phyloP scores from a whole-genome alignment of 257 asterid genomes.

The Anisodus acutangulus region DNA sequence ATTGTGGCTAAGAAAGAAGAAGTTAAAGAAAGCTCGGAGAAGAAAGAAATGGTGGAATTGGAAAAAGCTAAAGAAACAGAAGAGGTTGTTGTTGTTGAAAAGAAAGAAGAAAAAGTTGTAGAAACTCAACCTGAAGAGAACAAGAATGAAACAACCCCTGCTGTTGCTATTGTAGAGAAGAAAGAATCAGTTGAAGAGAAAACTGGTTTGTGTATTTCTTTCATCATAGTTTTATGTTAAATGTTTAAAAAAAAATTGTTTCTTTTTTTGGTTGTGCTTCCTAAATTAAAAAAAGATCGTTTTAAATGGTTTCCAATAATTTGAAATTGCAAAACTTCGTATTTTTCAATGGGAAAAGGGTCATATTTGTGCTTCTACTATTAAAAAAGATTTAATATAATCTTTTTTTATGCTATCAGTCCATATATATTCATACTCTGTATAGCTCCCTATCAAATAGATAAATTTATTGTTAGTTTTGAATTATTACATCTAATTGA shows the following conservation, averaged over 20 bases:
- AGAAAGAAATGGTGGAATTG: conserved; percentile 1
- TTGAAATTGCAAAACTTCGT: neutral
- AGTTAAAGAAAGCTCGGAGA: neutral
- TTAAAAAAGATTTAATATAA: too few relatives aligned
- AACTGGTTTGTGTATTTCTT: conserved; percentile 44
- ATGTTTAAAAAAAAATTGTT: neutral
- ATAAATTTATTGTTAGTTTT: too few relatives aligned
- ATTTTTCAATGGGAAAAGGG: neutral
- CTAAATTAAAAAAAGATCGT: neutral
- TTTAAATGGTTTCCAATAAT: neutral
- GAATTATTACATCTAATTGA: too few relatives aligned
- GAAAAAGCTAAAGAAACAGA: neutral
- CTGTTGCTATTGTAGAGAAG: conserved; percentile 20
- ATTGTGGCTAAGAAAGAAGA: neutral
- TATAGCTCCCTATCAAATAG: too few relatives aligned
- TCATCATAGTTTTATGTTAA: neutral
- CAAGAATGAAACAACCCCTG: neutral
- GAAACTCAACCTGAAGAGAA: conserved; percentile 33
- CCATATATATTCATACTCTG: too few relatives aligned
- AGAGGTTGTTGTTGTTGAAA: neutral
- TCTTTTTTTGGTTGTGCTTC: neutral
- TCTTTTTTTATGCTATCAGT: too few relatives aligned
- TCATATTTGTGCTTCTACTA: too few relatives aligned
- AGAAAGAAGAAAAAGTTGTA: conserved; percentile 28
- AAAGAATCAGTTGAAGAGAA: conserved; percentile 39